Evolutionary conservation across 495 filamentous ascomycete genomes (phyloP).

Genomic region (Podospora pseudoanserina): DNA sequence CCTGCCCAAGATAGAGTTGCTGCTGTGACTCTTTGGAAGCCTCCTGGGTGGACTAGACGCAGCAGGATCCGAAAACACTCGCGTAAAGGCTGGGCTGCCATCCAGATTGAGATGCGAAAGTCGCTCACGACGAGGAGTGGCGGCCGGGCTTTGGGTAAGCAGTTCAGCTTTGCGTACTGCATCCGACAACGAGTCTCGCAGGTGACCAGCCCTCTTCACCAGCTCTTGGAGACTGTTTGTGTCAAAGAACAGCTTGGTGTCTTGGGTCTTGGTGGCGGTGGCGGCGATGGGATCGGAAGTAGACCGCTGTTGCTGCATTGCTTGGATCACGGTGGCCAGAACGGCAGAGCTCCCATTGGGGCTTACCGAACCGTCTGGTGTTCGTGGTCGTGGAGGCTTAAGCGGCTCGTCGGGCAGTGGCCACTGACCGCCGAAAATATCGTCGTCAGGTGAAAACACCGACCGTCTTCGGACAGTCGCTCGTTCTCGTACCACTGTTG

Average conservation of each 20-base stretch:
- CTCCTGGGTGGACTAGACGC: constrained; percentile 43
- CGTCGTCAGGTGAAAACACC: constrained; percentile 59
- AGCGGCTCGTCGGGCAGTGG: constrained; percentile 34
- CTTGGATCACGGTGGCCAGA: constrained; percentile 69
- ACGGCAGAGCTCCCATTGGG: constrained; percentile 54
- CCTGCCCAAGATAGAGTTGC: constrained; percentile 45
- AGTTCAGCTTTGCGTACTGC: constrained; percentile 77
- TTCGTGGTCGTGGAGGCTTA: constrained; percentile 34
- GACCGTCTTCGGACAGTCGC: constrained; percentile 47
- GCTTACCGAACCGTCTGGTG: constrained; percentile 34
- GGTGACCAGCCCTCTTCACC: constrained; percentile 74
- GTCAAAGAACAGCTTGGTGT: constrained; percentile 85
- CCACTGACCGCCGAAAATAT: constrained; percentile 57
- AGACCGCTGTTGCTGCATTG: constrained; percentile 64
- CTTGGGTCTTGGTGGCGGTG: constrained; percentile 39
- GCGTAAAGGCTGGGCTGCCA: constrained; percentile 59
- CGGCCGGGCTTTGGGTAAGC: constrained; percentile 58
- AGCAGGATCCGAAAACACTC: constrained; percentile 58
- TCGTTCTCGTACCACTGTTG: constrained; percentile 43
- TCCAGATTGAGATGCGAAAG: constrained; percentile 31
- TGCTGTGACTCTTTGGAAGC: constrained; percentile 49
- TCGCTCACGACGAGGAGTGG: constrained; percentile 44
- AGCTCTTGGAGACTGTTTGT: constrained; percentile 84
- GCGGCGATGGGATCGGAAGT: constrained; percentile 46
- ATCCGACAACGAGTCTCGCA: constrained; percentile 70